Conservation (phyloP, 2,329 filamentous ascomycete species). For the Podosphaera leucotricha region DNA sequence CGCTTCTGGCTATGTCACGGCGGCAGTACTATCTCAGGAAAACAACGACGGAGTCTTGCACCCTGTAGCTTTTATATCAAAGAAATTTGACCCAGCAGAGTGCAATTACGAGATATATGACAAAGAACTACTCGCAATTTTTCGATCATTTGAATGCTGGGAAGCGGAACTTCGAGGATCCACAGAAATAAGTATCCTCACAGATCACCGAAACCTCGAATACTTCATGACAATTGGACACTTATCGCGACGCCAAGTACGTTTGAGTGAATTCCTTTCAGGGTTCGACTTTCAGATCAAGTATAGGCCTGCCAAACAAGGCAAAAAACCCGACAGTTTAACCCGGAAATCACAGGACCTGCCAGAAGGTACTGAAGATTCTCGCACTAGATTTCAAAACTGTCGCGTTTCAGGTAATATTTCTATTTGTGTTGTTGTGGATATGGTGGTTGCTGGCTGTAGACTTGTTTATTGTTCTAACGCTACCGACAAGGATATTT, state of each 20-base stretch:
- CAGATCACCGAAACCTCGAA: background rate
- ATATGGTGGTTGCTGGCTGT: too few relatives aligned
- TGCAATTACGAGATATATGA: conserved; percentile 1
- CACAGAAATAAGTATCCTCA: background rate
- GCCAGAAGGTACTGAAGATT: background rate
- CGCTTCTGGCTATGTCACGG: background rate
- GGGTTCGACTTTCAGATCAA: background rate
- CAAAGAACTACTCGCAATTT: background rate
- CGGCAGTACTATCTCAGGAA: background rate
- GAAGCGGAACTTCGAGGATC: background rate
- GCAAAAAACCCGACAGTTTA: background rate
- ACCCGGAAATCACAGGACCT: background rate
- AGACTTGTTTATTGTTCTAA: too few relatives aligned
- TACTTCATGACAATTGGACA: background rate
- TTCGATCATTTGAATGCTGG: background rate
- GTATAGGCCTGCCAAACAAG: background rate
- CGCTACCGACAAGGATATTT: too few relatives aligned
- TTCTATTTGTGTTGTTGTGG: too few relatives aligned
- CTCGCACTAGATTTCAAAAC: background rate
- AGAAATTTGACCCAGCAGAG: background rate
- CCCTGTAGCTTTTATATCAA: background rate
- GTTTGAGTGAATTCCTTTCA: background rate
- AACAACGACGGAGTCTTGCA: background rate
- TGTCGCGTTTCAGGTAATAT: too few relatives aligned
- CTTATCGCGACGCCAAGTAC: background rate